These are phyloP conservation scores for Aspergillus transmontanensis DNA, from an alignment of 2,329 filamentous ascomycete genomes.

Conservation along the genomic window DNA sequence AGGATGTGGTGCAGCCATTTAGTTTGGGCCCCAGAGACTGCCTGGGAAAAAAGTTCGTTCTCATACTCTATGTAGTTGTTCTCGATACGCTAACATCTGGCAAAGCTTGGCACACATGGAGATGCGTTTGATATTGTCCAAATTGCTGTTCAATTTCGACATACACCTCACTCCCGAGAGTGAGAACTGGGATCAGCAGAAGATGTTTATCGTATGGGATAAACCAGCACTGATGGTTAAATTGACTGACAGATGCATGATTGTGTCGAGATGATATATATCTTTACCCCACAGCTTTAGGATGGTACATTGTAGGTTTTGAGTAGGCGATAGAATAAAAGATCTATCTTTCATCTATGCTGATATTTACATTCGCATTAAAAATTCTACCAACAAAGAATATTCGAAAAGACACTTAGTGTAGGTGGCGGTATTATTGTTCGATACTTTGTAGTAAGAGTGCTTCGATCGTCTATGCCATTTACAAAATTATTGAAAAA, in stretches of 20 bases:
- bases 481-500: too few species aligned
- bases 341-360: neutral
- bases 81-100: neutral
- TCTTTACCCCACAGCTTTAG: too few species aligned
- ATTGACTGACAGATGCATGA: neutral
- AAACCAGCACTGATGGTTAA: slow-evolving; percentile 24
- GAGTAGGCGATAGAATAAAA: too few species aligned
- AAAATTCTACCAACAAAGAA: neutral
- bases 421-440: neutral
- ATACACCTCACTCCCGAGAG: slow-evolving; percentile 18
- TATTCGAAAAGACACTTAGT: neutral
- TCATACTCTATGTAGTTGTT: neutral
- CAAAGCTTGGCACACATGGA: slow-evolving; percentile 26
- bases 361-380: neutral
- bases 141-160: slow-evolving; percentile 31
- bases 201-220: slow-evolving; percentile 29
- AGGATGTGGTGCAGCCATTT: slow-evolving; percentile 12
- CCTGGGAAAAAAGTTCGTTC: slow-evolving; percentile 17
- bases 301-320: too few species aligned
- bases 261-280: too few species aligned
- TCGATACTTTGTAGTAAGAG: too few species aligned
- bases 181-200: slow-evolving; percentile 25
- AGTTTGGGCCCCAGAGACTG: slow-evolving; percentile 14
- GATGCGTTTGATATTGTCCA: slow-evolving; percentile 29
- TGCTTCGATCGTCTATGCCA: too few species aligned